Percentiles rank a stretch among this genome's conserved stretches.
Evolutionary conservation across 2,329 filamentous ascomycete species (phyloP).

Genomic region (Fusarium chlamydosporum): DNA sequence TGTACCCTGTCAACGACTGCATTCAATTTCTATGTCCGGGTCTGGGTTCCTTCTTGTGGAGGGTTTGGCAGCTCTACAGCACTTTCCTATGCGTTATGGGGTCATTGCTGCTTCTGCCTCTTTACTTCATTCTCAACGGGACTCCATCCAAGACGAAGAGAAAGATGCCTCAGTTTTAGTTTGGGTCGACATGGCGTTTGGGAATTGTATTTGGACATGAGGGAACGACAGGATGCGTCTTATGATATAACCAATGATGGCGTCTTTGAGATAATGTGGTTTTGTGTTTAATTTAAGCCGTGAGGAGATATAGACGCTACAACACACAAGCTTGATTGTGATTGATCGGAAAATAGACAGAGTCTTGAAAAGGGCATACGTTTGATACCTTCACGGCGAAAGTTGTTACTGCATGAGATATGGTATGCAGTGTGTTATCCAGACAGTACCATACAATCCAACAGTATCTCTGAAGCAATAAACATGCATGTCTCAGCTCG

Average conservation of each 20-base stretch:
- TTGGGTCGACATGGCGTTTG: not conserved
- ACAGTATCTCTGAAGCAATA: no score
- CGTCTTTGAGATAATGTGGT: conserved; percentile 13
- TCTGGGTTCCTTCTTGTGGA: conserved; percentile 68
- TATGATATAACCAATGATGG: conserved; percentile 29
- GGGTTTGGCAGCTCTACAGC: conserved; percentile 73
- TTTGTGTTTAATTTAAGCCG: not conserved
- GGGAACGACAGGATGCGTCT: conserved; percentile 7
- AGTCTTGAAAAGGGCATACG: not conserved
- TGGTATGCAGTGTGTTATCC: not conserved
- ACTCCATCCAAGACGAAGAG: conserved; percentile 28
- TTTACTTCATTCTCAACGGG: conserved; percentile 54
- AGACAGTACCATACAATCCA: not conserved
- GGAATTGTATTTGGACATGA: not conserved
- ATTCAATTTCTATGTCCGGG: conserved; percentile 78
- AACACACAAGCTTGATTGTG: not conserved
- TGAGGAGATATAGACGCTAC: not conserved
- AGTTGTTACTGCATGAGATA: not conserved
- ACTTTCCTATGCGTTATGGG: conserved; percentile 75
- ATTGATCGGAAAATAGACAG: not conserved
- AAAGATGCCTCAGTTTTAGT: conserved; percentile 34
- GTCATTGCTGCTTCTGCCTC: conserved; percentile 59
- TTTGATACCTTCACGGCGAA: not conserved
- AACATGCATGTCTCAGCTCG: no score
- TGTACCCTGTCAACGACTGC: conserved; percentile 83